A percentile compares a stretch with the other conserved stretches of the same genome.
Evolutionary conservation across 768 basidiomycete genomes (phyloP).

Genomic region (Rhodotorula toruloides): DNA sequence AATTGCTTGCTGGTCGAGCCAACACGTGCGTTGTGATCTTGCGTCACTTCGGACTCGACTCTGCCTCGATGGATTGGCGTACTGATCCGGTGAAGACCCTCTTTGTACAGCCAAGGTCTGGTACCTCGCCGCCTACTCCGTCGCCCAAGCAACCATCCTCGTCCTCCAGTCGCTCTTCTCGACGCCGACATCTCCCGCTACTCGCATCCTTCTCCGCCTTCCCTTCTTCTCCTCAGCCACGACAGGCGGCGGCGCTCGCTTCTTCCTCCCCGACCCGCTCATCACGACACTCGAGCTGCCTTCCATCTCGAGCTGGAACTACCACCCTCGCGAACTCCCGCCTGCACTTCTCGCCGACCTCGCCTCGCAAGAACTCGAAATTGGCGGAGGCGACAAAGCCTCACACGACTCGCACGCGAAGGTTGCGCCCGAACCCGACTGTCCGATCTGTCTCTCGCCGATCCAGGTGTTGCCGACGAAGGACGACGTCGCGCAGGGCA

Average conservation of each 20-base stretch:
- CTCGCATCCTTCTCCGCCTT: conserved; percentile 1
- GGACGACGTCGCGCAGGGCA: conserved; percentile 1
- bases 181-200: background rate
- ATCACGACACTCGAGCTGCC: conserved; percentile 15
- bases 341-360: conserved; percentile 12
- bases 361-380: background rate
- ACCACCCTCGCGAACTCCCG: conserved; percentile 31
- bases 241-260: conserved; percentile 28
- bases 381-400: background rate
- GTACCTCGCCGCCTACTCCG: conserved; percentile 36
- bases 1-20: conserved; percentile 40
- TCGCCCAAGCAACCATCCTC: conserved; percentile 32
- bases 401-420: background rate
- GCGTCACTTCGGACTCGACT: too few relatives aligned
- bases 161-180: conserved; percentile 31
- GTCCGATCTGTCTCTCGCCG: conserved; percentile 41
- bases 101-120: conserved; percentile 34
- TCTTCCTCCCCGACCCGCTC: conserved; percentile 33
- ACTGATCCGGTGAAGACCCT: rapidly evolving
- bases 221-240: background rate
- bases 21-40: conserved; percentile 31
- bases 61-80: background rate
- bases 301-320: conserved; percentile 33
- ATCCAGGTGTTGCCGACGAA: conserved; percentile 30
- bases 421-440: conserved; percentile 15